Evolutionary conservation across 106 monocot species (phyloP), one percentile per base, ranked within the genome.

Genomic region (Apostasia shenzhenica): DNA sequence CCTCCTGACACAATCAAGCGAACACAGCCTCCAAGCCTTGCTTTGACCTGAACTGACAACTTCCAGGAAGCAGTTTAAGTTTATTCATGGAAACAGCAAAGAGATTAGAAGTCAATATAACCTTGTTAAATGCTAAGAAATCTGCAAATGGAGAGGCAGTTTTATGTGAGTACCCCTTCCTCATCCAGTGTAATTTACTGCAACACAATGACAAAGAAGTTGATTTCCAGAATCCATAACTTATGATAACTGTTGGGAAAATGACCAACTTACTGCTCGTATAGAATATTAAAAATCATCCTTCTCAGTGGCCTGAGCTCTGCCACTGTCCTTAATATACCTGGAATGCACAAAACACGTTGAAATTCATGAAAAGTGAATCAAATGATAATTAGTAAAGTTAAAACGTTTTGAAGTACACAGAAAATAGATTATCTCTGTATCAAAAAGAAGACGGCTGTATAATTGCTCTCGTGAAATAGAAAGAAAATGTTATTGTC

Each of bases 121-220:
- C 95, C 91, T 95, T 91, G 8, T 76, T 73, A 73, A 95, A 95
- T 60, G 91, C 95, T 48, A 95, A 76, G 14, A 81, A 63, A 71
- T 95, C 95, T 38, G 95, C 95, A 8, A 95, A 67, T 38, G 77
- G 95, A 14, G 95, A 95, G 58, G 95, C 95, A 61, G 66, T 71
- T 48, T 80, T 91, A 14, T 86, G 86, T 52, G 79, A 52, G 55
- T 84, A 91, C 6, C 92, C 92, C 68, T 67, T 53, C 76, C 48
- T 78, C 92, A 97, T 89, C 84, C 84, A 89, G 14, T 62, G 82
- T 55, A 92, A 67, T 81, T 97, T 97, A 51, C 95, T 95, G 74
- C 40, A 78, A 74, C 45, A 7, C 41, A 66, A 68, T 7, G 50
- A 71, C 48, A 56, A 54, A 63, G 3, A 5, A 6, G 42, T 0